These are phyloP conservation scores for Nitzschia inconspicua DNA, from an alignment of 108 stramenopile species.

Conservation along the genomic window DNA sequence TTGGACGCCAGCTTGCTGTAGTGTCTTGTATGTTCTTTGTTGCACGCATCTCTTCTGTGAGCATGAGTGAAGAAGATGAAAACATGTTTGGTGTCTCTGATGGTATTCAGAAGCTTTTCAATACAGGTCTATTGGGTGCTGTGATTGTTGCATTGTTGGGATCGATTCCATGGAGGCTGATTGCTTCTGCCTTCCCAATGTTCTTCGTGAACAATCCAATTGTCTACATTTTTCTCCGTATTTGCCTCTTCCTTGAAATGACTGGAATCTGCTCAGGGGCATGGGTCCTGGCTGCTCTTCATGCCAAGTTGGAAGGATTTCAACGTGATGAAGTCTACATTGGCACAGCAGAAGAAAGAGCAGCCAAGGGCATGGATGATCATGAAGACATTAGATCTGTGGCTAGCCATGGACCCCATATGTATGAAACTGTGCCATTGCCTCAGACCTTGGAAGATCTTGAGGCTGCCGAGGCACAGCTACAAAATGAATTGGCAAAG, in stretches of 20 bases:
- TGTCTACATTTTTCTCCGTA: conserved; percentile 43
- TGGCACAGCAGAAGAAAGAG: conserved; percentile 58
- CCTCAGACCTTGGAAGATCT: no score
- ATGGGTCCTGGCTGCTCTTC: conserved; percentile 52
- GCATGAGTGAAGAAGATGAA: conserved; percentile 28
- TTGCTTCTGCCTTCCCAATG: conserved; percentile 60
- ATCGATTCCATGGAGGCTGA: conserved; percentile 61
- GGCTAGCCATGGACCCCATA: no score
- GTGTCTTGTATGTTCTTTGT: conserved; percentile 61
- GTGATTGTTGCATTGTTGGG: conserved; percentile 67
- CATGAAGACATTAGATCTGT: neutral
- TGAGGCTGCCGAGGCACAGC: no score
- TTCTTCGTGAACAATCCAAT: conserved; percentile 58
- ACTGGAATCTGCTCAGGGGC: conserved; percentile 61
- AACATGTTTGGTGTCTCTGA: conserved; percentile 64
- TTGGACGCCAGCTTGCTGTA: conserved; percentile 71
- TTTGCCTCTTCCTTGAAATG: conserved; percentile 46
- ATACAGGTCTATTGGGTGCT: conserved; percentile 63
- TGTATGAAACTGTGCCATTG: no score
- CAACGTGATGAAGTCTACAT: conserved; percentile 62
- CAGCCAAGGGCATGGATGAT: conserved; percentile 27
- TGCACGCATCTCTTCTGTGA: conserved; percentile 56
- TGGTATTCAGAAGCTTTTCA: conserved; percentile 53
- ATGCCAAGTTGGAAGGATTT: conserved; percentile 43
- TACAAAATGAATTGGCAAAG: no score